phyloP scores from a whole-genome alignment of 139 green algal genomes.

The Bryopsis sp. region DNA sequence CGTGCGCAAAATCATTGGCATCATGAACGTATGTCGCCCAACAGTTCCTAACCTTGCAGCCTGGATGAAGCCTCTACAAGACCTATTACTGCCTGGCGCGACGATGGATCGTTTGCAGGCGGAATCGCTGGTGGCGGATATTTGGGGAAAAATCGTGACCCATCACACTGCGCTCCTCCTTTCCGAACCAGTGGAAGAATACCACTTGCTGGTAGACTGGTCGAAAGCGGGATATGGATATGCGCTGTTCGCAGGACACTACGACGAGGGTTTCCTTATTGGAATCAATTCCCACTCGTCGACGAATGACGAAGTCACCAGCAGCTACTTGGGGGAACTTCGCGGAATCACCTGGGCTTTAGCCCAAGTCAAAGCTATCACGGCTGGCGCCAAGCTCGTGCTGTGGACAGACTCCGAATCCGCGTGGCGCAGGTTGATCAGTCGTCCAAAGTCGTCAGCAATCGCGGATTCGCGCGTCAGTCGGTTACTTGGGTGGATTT shows the following conservation, averaged over 20 bases:
- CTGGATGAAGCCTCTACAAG: not conserved
- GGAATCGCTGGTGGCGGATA: too few species aligned
- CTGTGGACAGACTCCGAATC: constrained; percentile 4
- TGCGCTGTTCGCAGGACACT: not conserved
- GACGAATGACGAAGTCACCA: not conserved
- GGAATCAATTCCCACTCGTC: not conserved
- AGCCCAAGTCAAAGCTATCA: not conserved
- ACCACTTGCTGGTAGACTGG: constrained; percentile 8
- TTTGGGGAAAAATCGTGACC: too few species aligned
- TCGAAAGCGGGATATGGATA: constrained; percentile 2
- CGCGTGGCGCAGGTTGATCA: not conserved
- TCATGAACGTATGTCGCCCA: constrained; percentile 7
- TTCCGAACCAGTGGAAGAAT: too few species aligned
- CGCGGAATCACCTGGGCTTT: constrained; percentile 8
- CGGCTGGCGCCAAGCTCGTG: constrained; percentile 1
- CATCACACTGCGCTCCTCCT: too few species aligned
- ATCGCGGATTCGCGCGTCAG: not conserved
- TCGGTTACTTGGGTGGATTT: constrained; percentile 3
- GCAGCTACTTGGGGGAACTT: not conserved
- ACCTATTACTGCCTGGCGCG: too few species aligned
- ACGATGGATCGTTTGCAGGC: too few species aligned
- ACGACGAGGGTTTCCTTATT: not conserved
- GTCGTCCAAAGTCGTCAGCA: not conserved
- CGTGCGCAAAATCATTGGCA: not conserved
- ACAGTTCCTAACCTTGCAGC: not conserved